Conservation (phyloP, 2,329 filamentous ascomycete genomes). For the Pseudogymnoascus sp. region DNA sequence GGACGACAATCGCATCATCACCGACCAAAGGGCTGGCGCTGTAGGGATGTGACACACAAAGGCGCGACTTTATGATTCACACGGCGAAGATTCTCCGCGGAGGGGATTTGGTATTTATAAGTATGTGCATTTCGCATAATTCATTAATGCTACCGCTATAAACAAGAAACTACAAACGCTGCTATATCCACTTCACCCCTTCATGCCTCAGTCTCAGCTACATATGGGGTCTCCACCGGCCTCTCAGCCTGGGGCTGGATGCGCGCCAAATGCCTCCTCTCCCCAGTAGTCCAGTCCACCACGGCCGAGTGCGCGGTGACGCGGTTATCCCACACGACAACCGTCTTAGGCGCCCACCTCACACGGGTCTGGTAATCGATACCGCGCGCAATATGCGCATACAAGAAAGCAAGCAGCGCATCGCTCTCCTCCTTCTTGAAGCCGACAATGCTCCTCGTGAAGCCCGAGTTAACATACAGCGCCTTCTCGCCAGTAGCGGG, state of each 20-base stretch:
- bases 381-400: constrained; percentile 60
- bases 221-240: constrained; percentile 60
- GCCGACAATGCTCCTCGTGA: constrained; percentile 72
- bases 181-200: constrained; percentile 65
- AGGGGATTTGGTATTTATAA: background rate
- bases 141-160: constrained; percentile 7
- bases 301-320: constrained; percentile 71
- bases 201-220: constrained; percentile 1
- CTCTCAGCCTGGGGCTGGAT: constrained; percentile 75
- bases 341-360: constrained; percentile 66
- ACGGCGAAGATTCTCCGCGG: background rate
- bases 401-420: constrained; percentile 63
- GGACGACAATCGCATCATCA: constrained; percentile 5
- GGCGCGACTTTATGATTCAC: background rate
- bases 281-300: constrained; percentile 70
- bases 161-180: constrained; percentile 59
- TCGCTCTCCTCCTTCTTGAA: constrained; percentile 80
- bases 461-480: constrained; percentile 67
- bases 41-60: background rate
- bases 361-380: constrained; percentile 64
- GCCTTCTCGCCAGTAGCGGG: constrained; percentile 79
- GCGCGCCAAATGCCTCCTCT: constrained; percentile 67
- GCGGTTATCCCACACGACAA: constrained; percentile 78
- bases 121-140: constrained; percentile 5
- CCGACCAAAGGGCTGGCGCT: background rate